Evolutionary conservation across 257 asterid species (phyloP).

Genomic region (Scutellaria barbata): DNA sequence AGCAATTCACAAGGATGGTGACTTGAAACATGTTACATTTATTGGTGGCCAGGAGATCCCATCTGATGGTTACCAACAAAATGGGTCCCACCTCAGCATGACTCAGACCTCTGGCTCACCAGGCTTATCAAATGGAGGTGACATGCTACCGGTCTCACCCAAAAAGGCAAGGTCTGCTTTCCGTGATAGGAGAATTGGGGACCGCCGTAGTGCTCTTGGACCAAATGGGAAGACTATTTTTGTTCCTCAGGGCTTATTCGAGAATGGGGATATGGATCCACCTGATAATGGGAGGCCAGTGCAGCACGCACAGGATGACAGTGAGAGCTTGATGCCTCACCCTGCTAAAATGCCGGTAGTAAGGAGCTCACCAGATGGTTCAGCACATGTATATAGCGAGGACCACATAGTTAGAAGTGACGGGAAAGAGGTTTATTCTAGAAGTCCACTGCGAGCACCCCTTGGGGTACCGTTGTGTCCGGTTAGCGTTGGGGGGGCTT

Average conservation of each 20-base stretch:
- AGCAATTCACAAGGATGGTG: constrained; percentile 45
- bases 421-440: constrained; percentile 49
- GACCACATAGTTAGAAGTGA: constrained; percentile 49
- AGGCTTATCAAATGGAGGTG: constrained; percentile 63
- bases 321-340: constrained; percentile 33
- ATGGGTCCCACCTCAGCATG: constrained; percentile 54
- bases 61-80: constrained; percentile 52
- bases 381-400: constrained; percentile 52
- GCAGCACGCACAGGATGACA: constrained; percentile 42
- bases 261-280: constrained; percentile 57
- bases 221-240: constrained; percentile 53
- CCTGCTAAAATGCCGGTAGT: constrained; percentile 40
- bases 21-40: constrained; percentile 37
- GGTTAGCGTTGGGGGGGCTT: constrained; percentile 75
- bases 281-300: constrained; percentile 46
- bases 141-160: constrained; percentile 65
- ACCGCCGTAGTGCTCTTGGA: constrained; percentile 63
- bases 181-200: constrained; percentile 67
- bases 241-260: constrained; percentile 46
- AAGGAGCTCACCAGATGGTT: constrained; percentile 49
- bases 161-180: constrained; percentile 59
- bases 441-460: constrained; percentile 75
- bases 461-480: constrained; percentile 76
- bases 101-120: constrained; percentile 54
- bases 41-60: constrained; percentile 53